phyloP scores from a whole-genome alignment of 352 stramenopile species.

The Globisporangium mamillatum region DNA sequence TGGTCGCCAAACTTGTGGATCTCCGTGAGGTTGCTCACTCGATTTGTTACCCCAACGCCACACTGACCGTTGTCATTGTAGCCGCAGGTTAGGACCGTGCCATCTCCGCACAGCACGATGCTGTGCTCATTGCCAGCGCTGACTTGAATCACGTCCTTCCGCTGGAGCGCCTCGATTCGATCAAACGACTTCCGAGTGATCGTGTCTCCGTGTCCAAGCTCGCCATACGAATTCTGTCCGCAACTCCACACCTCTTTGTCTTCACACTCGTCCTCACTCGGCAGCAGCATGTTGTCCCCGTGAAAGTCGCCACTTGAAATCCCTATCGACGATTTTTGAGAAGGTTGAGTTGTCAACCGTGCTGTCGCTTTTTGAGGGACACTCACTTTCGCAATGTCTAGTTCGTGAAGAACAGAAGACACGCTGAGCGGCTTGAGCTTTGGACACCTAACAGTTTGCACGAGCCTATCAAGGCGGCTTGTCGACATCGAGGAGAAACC shows the following conservation, averaged over 20 bases:
- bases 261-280: conserved; percentile 40
- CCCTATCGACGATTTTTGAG: not conserved
- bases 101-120: conserved; percentile 71
- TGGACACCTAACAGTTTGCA: conserved; percentile 31
- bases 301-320: not conserved
- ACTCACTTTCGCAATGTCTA: conserved; percentile 36
- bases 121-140: conserved; percentile 93
- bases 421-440: conserved; percentile 53
- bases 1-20: conserved; percentile 60
- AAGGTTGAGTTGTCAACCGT: not conserved
- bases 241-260: conserved; percentile 91
- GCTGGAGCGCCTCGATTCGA: conserved; percentile 64
- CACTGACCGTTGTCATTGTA: conserved; percentile 96
- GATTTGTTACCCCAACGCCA: conserved; percentile 79
- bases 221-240: conserved; percentile 93
- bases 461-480: conserved; percentile 20
- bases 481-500: conserved; percentile 1
- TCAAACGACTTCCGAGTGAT: conserved; percentile 80
- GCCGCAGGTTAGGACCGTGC: conserved; percentile 83
- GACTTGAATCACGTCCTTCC: conserved; percentile 78
- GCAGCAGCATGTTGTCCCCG: not conserved
- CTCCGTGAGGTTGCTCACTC: conserved; percentile 71
- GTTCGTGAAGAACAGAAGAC: conserved; percentile 32
- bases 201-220: conserved; percentile 91
- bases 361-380: not conserved